Evolutionary conservation across 192 early-diverging fungal genomes (phyloP), one percentile per base, ranked within the genome.

Genomic region (Linnemannia elongata): DNA sequence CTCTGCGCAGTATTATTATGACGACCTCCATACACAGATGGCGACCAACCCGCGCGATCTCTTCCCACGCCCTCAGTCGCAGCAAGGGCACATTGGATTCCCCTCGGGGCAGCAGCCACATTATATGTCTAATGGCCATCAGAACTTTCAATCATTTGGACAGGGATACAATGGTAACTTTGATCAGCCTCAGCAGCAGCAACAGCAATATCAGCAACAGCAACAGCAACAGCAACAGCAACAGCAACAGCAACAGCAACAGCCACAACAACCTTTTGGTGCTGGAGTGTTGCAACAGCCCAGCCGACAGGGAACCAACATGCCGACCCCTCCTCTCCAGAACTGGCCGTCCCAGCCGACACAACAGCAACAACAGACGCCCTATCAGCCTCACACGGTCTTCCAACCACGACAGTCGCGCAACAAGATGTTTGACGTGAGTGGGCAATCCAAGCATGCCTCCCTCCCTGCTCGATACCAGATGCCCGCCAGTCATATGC

Each of bases 1-100:
- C 44, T 55, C 79, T 20, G 79, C 79, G 5, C 85, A 87, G 0
- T 75, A 71, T 44, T 87, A 87, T 47, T 87, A 87, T 30, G 76
- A 87, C 27, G 78, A 87, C 44, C 76, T 87, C 6, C 69, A 81
- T 1, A 80, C 52, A 2, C 85, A 87, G 38, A 77, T 78, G 76
- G 35, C 66, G 13, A 42, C 45, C 41, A 77, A 80, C 33, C 70
- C 75, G 15, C 55, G 63, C 4, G 79, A 87, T 24, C 60, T 81
- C 47, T 81, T 87, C 42, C 79, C 85, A 3, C 68, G 85, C 24
- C 72, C 75, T 9, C 77, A 80, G n/a, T 84, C 83, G 6, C 78
- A 80, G 30, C 83, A 85, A 35, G 27, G 18, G 17, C 69, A 60
- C 17, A 41, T 77, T 41, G 79, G 69, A 49, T 81, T 74, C n/a